Base-by-base conservation (phyloP, 106 monocot genomes). In the Gastrodia elata region DNA sequence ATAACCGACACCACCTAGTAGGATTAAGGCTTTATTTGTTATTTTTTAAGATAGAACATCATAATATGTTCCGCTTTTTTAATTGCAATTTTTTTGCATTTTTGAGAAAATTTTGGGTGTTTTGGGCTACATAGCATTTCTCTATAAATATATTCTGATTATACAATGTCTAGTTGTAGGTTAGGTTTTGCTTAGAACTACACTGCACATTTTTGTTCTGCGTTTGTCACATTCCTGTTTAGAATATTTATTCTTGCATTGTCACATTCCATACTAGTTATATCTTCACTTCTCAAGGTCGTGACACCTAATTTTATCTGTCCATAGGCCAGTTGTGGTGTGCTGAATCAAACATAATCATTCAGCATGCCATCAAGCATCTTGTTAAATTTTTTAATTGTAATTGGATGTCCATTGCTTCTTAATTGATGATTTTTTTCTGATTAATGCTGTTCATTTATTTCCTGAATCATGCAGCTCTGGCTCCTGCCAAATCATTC, bases 401-500 rank as follows among this genome's bases (percentile, higher is more conserved):
- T 37, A 67, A 67, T 16, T 7, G 5, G 11, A 37, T 67, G 67
- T 6, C 16, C 0, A 38, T 6, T 38, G 35, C 36, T 35, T 36
- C 36, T 67, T 36, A 6, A 67, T 38, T 67, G 67, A 37, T n/a
- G 15, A 35, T n/a, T 37, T 11, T n/a, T 61, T 61, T 61, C 32
- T 67, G 32, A 67, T 37, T 38, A 37, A 34, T 37, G 16, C 34
- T 67, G 34, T 61, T 20, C 67, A 20, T 20, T 67, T 67, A 38
- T 36, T 67, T 67, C n/a, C 67, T 46, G 37, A 64, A 39, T 40
- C 68, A 69, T 80, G 41, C 85, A 94, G 94, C 81, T 94, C 94
- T 68, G 82, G 86, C 1, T 91, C 84, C 65, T 94, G 94, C 72
- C 94, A 94, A 72, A 94, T 91, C 75, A 73, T 81, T 75, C 88